These are phyloP conservation scores for Luffa acutangula DNA, from an alignment of 306 rosid genomes.

Conservation along the genomic window DNA sequence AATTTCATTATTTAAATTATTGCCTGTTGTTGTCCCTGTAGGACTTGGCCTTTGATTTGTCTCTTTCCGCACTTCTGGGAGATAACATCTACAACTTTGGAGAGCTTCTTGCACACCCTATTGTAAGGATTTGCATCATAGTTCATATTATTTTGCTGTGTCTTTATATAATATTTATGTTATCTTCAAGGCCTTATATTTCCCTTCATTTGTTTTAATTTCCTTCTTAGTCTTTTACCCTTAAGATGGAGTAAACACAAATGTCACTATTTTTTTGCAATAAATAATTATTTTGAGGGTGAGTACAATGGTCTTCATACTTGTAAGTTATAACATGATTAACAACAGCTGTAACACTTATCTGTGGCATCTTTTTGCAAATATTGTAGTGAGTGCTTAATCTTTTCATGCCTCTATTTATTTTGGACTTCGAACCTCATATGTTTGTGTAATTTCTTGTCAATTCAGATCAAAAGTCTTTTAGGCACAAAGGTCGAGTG, in stretches of 20 bases:
- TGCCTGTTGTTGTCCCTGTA: constrained; percentile 16
- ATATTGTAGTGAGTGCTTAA: background rate
- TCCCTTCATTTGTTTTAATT: background rate
- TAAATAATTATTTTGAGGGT: background rate
- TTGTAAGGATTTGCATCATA: constrained; percentile 42
- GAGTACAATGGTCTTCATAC: background rate
- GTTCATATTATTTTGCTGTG: background rate
- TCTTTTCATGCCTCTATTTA: background rate
- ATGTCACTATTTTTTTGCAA: background rate
- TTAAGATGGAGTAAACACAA: background rate
- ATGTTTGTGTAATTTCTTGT: constrained; percentile 4
- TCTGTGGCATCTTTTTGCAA: background rate
- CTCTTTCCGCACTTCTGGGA: constrained; percentile 94
- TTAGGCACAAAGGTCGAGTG: constrained; percentile 94
- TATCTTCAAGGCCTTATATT: background rate
- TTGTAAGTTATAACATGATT: background rate
- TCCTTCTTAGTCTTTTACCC: background rate
- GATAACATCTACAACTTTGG: constrained; percentile 98
- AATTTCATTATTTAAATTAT: background rate
- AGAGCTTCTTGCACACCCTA: constrained; percentile 95
- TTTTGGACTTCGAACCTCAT: background rate
- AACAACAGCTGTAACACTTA: background rate
- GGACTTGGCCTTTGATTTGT: constrained; percentile 97
- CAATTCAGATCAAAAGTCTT: constrained; percentile 69
- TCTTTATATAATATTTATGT: background rate